phyloP scores from a whole-genome alignment of 2,329 filamentous ascomycete species.

The Lithohypha guttulata region DNA sequence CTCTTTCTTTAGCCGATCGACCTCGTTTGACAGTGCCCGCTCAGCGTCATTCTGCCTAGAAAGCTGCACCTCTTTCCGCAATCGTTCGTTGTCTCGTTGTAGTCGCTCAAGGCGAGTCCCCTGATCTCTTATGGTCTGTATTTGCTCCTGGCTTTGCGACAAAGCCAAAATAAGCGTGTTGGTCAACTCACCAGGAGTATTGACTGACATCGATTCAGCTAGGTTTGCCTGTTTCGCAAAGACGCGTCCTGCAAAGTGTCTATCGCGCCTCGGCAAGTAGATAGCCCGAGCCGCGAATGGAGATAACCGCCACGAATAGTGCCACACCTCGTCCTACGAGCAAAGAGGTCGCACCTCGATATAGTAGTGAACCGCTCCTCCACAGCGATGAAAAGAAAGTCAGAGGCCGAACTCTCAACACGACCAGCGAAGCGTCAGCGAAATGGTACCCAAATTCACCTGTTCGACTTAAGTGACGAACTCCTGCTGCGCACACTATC shows the following conservation, averaged over 20 bases:
- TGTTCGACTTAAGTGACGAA: constrained; percentile 75
- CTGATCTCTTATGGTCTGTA: constrained; percentile 10
- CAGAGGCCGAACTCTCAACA: constrained; percentile 32
- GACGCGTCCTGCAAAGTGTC: too few relatives aligned
- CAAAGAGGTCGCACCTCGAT: too few relatives aligned
- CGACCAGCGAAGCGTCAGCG: constrained; percentile 40
- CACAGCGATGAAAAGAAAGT: constrained; percentile 26
- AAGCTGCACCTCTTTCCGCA: too few relatives aligned
- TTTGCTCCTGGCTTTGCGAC: constrained; percentile 25
- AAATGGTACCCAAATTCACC: constrained; percentile 22
- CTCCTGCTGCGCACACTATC: constrained; percentile 74
- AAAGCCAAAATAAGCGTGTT: constrained; percentile 14
- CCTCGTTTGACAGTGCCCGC: constrained; percentile 25
- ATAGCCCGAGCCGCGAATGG: too few relatives aligned
- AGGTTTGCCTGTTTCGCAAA: too few relatives aligned
- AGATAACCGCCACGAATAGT: too few relatives aligned
- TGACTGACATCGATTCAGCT: constrained; percentile 10
- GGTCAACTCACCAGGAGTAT: constrained; percentile 1
- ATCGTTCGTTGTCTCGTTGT: constrained; percentile 28
- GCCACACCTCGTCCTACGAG: too few relatives aligned
- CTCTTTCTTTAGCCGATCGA: constrained; percentile 25
- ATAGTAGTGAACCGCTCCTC: too few relatives aligned
- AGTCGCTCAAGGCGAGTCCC: constrained; percentile 11
- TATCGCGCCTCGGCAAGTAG: too few relatives aligned
- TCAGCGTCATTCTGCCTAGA: too few relatives aligned